Percentiles rank a stretch among this genome's conserved stretches.
These are phyloP conservation scores for Leishmania tarentolae DNA, from an alignment of 208 protist genomes.

Conservation along the genomic window DNA sequence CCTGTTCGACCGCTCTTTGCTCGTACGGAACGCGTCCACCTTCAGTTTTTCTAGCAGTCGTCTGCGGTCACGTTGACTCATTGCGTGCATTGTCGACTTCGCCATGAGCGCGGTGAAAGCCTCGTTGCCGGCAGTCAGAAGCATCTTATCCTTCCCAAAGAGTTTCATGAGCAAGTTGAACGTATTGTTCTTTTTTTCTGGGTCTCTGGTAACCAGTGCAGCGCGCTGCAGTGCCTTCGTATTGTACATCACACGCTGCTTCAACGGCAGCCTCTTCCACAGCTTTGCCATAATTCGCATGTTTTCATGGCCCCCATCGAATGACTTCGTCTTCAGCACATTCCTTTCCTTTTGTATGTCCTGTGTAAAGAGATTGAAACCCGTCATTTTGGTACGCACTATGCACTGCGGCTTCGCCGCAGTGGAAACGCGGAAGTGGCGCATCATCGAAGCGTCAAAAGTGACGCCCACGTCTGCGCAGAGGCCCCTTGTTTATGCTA, in stretches of 20 bases:
- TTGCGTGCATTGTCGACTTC: slow-evolving; percentile 46
- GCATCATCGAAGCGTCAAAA: slow-evolving; percentile 22
- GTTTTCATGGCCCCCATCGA: slow-evolving; percentile 39
- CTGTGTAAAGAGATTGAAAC: slow-evolving; percentile 63
- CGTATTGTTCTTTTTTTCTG: slow-evolving; percentile 48
- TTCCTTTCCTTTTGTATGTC: slow-evolving; percentile 38
- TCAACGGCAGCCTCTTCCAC: slow-evolving; percentile 38
- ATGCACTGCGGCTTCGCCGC: not conserved
- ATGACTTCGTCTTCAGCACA: slow-evolving; percentile 35
- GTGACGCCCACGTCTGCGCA: not conserved
- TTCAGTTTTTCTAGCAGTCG: slow-evolving; percentile 37
- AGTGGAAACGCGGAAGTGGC: slow-evolving; percentile 14
- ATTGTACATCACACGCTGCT: slow-evolving; percentile 48
- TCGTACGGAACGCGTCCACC: slow-evolving; percentile 9
- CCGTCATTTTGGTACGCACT: slow-evolving; percentile 49
- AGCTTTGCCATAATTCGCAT: slow-evolving; percentile 48
- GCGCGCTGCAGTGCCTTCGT: slow-evolving; percentile 35
- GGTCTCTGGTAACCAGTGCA: slow-evolving; percentile 26
- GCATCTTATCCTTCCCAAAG: slow-evolving; percentile 33
- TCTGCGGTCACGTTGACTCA: slow-evolving; percentile 34
- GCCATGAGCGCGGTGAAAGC: slow-evolving; percentile 53
- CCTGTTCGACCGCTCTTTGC: not conserved
- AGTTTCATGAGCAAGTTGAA: slow-evolving; percentile 80
- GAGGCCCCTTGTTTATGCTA: not conserved
- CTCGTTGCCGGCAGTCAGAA: slow-evolving; percentile 51